These are phyloP conservation scores for Globisporangium nagaii DNA, from an alignment of 352 stramenopile genomes.

Conservation along the genomic window DNA sequence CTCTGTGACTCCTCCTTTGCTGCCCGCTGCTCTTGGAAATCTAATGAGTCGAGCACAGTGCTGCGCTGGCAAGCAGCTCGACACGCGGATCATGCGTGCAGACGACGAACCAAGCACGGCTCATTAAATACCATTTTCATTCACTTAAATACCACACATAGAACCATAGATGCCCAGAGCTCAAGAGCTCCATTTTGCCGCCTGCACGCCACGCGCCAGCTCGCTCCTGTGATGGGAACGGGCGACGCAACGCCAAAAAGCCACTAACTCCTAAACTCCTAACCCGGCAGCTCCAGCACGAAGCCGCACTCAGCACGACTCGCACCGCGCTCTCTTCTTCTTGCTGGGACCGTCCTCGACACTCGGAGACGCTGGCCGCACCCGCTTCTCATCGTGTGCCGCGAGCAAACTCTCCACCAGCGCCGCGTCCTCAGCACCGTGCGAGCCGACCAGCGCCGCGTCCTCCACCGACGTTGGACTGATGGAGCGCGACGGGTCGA, in stretches of 20 bases:
- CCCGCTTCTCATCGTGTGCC: slow-evolving; percentile 2
- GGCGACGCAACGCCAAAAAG: not conserved
- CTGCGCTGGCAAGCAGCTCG: too few species aligned
- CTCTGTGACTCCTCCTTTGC: too few species aligned
- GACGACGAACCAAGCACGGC: too few species aligned
- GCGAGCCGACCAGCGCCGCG: not conserved
- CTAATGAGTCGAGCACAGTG: too few species aligned
- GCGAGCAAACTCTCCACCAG: not conserved
- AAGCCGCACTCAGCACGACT: not conserved
- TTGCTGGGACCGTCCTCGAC: not conserved
- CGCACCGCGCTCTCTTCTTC: slow-evolving; percentile 1
- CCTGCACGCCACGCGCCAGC: not conserved
- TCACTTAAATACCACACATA: slow-evolving; percentile 8
- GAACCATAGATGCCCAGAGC: not conserved
- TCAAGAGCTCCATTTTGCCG: not conserved
- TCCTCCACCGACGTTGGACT: slow-evolving; percentile 38
- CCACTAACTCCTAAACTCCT: not conserved
- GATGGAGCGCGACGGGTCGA: slow-evolving; percentile 24
- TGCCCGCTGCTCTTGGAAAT: too few species aligned
- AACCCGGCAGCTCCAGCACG: too few species aligned
- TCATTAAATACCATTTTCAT: slow-evolving; percentile 6
- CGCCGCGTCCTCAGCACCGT: not conserved
- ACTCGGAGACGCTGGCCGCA: not conserved
- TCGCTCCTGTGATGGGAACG: not conserved
- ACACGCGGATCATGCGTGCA: not conserved